Base-by-base conservation (phyloP, 495 filamentous ascomycete species). In the Penicillium psychrofluorescens region DNA sequence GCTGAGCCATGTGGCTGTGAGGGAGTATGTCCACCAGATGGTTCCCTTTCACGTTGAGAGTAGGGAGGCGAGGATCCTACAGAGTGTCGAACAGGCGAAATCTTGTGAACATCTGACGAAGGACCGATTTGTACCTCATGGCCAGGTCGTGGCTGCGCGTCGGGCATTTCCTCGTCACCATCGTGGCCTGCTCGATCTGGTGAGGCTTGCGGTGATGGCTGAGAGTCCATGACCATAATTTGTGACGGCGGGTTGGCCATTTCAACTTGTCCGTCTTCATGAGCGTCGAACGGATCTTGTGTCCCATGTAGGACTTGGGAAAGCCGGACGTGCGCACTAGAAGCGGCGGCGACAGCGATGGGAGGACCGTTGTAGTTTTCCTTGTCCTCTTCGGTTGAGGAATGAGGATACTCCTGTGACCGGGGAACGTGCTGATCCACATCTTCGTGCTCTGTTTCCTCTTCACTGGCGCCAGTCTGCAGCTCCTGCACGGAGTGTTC, bases 401-500 rank as follows among this genome's bases (percentile, higher is more conserved):
- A 53, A 28, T 56, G 45, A 28, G 46, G 44, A 11, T 29, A 38
- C 11, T 63, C 56, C 37, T 63, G 62, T 29, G 61, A 62, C 28
- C 38, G 53, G 11, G 54, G 50, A 0, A 66, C 48, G 37, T 59
- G 50, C 5, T 50, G 49, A 9, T 41, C 51, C 11, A 44, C 62
- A 33, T 75, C 71, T 42, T 77, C 74, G 38, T 70, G 67, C 37
- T 76, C 73, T 0, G 73, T 77, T 49, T 77, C 73, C 43, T 72
- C 74, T 53, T 77, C 74, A 15, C 70, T 77, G 8, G 54, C 51
- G 14, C 46, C 61, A 6, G 51, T 50, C 27, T 53, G 58, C 1
- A 37, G 30, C 5, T 40, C 41, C 8, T 41, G 40, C 28, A 29
- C 35, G 0, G 10, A 15, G 2, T 39, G 42, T 12, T 35, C 31